These are phyloP conservation scores for Candida oleophila DNA, from an alignment of 805 yeast species.

Conservation along the genomic window DNA sequence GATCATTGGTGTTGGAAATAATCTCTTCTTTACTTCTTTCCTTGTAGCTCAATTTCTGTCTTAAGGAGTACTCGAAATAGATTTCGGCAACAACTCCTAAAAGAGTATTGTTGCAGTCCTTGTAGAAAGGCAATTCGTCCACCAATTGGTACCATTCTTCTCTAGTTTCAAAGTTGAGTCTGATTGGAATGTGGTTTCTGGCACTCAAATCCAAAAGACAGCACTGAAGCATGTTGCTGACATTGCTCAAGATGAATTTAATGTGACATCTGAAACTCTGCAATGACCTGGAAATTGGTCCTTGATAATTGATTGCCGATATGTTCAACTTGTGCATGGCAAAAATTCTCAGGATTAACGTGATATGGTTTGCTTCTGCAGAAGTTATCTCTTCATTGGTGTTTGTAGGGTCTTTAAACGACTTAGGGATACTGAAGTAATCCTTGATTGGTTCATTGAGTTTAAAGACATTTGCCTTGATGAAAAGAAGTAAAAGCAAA, in stretches of 20 bases:
- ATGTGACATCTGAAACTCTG: slow-evolving; percentile 67
- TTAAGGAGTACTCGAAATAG: slow-evolving; percentile 45
- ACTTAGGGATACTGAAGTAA: slow-evolving; percentile 30
- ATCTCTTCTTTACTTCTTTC: slow-evolving; percentile 24
- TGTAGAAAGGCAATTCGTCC: slow-evolving; percentile 59
- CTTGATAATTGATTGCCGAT: slow-evolving; percentile 54
- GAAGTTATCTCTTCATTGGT: slow-evolving; percentile 29
- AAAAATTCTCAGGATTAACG: slow-evolving; percentile 36
- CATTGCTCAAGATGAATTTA: slow-evolving; percentile 47
- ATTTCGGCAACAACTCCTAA: slow-evolving; percentile 60
- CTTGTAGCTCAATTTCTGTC: slow-evolving; percentile 21
- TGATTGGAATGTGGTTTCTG: slow-evolving; percentile 46
- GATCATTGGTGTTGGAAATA: slow-evolving; percentile 25
- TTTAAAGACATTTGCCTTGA: slow-evolving; percentile 36
- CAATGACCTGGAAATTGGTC: slow-evolving; percentile 68
- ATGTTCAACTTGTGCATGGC: slow-evolving; percentile 35
- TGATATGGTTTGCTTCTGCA: slow-evolving; percentile 35
- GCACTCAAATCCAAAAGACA: slow-evolving; percentile 48
- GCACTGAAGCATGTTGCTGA: slow-evolving; percentile 56
- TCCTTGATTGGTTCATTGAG: slow-evolving; percentile 36
- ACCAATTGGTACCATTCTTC: slow-evolving; percentile 60
- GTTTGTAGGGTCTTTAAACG: slow-evolving; percentile 25
- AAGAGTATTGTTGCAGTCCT: slow-evolving; percentile 56
- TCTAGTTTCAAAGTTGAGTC: slow-evolving; percentile 41
- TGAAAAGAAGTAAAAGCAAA: slow-evolving; percentile 47